phyloP scores from a whole-genome alignment of 164 flowering plant genomes.

The Nelumbo lutea region DNA sequence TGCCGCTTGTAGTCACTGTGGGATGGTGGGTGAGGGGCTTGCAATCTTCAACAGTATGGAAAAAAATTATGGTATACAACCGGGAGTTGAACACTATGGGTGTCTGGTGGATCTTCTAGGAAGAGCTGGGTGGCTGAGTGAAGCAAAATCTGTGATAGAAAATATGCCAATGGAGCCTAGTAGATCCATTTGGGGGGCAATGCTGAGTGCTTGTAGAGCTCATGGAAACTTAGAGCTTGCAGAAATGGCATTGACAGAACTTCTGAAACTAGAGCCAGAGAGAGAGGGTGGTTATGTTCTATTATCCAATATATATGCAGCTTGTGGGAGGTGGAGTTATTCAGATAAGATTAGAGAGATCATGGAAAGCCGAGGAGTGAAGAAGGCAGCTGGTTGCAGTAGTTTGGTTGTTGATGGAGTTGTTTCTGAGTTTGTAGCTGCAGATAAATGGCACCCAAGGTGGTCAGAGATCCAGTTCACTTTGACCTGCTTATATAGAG shows the following conservation, averaged over 20 bases:
- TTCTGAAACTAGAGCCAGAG: slow-evolving; percentile 48
- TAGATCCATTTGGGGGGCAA: slow-evolving; percentile 45
- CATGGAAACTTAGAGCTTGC: slow-evolving; percentile 35
- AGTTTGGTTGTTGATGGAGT: slow-evolving; percentile 34
- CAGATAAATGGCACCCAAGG: slow-evolving; percentile 36
- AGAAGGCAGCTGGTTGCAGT: slow-evolving; percentile 55
- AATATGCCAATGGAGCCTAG: slow-evolving; percentile 50
- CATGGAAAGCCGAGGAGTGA: slow-evolving; percentile 45
- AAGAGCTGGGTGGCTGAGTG: slow-evolving; percentile 38
- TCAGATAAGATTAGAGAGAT: slow-evolving; percentile 35
- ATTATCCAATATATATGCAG: slow-evolving; percentile 45
- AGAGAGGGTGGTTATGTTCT: slow-evolving; percentile 44
- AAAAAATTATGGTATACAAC: slow-evolving; percentile 35
- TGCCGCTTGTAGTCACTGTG: slow-evolving; percentile 47
- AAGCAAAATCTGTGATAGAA: slow-evolving; percentile 37
- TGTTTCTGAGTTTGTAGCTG: slow-evolving; percentile 35
- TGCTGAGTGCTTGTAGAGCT: slow-evolving; percentile 37
- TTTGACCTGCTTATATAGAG: slow-evolving; percentile 23
- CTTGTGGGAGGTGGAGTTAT: slow-evolving; percentile 35
- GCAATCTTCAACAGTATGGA: slow-evolving; percentile 33
- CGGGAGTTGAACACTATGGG: slow-evolving; percentile 44
- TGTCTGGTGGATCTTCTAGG: slow-evolving; percentile 51
- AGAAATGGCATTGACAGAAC: slow-evolving; percentile 37
- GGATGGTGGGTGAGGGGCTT: slow-evolving; percentile 39
- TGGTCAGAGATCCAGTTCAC: slow-evolving; percentile 27